These are phyloP conservation scores for Anthracocystis setariae DNA, from an alignment of 1,284 basidiomycete genomes.

Conservation along the genomic window DNA sequence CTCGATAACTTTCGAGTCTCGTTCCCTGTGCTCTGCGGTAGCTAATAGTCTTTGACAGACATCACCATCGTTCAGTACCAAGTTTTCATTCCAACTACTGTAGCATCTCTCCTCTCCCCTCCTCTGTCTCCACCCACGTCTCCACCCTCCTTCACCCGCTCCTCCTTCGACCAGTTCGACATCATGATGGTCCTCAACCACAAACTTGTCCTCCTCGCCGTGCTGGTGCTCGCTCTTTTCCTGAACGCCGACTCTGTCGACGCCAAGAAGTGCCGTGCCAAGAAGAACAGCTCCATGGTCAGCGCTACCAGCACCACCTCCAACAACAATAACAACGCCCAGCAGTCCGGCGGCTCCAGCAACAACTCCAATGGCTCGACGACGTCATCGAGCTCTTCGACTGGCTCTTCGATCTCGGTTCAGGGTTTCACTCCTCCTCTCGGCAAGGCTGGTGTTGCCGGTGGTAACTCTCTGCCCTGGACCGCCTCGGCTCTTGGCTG, in stretches of 20 bases:
- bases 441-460: constrained; percentile 57
- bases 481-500: constrained; percentile 35
- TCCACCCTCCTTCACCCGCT: neutral
- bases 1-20: neutral
- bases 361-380: constrained; percentile 8
- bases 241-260: constrained; percentile 26
- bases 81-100: constrained; percentile 27
- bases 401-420: constrained; percentile 16
- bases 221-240: constrained; percentile 37
- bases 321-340: constrained; percentile 6
- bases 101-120: constrained; percentile 14
- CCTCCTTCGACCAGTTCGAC: neutral
- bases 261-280: constrained; percentile 38
- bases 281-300: constrained; percentile 1
- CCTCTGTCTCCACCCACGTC: neutral
- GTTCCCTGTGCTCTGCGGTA: constrained; percentile 19
- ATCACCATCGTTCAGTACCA: constrained; percentile 35
- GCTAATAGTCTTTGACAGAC: constrained; percentile 43
- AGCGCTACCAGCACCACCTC: constrained; percentile 19
- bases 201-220: constrained; percentile 37
- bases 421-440: constrained; percentile 40
- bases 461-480: constrained; percentile 55
- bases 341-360: constrained; percentile 14
- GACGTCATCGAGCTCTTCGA: constrained; percentile 13
- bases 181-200: constrained; percentile 42